These are phyloP conservation scores for Aspergillus costaricaensis DNA, from an alignment of 2,329 filamentous ascomycete species.

Conservation along the genomic window DNA sequence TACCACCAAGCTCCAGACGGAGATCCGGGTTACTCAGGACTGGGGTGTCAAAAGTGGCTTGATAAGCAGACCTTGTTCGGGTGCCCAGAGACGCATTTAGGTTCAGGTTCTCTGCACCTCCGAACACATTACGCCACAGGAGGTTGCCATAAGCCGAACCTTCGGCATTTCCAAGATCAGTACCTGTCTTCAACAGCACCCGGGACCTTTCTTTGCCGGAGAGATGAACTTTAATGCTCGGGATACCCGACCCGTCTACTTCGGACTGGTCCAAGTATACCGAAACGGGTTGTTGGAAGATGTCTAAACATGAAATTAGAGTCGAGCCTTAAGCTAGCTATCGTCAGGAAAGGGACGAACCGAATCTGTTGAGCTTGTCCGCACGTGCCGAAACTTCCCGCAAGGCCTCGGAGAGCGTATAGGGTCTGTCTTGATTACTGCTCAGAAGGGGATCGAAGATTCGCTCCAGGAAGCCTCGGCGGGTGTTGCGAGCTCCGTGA, in stretches of 20 bases:
- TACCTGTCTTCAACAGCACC: slow-evolving; percentile 88
- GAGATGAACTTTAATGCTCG: slow-evolving; percentile 79
- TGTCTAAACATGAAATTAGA: slow-evolving; percentile 57
- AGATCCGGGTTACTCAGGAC: slow-evolving; percentile 82
- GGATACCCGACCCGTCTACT: slow-evolving; percentile 62
- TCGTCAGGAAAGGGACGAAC: slow-evolving; percentile 51
- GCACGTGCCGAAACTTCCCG: slow-evolving; percentile 69
- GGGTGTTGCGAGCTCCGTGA: slow-evolving; percentile 80
- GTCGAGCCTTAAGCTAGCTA: background rate
- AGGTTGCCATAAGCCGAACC: slow-evolving; percentile 90
- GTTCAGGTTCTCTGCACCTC: slow-evolving; percentile 86
- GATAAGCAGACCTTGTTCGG: slow-evolving; percentile 87
- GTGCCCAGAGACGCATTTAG: slow-evolving; percentile 87
- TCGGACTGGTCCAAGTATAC: slow-evolving; percentile 80
- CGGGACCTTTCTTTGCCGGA: slow-evolving; percentile 76
- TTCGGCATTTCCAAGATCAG: slow-evolving; percentile 89
- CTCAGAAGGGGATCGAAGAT: slow-evolving; percentile 77
- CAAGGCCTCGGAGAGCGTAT: slow-evolving; percentile 79
- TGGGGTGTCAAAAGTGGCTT: slow-evolving; percentile 79
- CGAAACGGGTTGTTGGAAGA: slow-evolving; percentile 80
- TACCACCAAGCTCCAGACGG: slow-evolving; percentile 73
- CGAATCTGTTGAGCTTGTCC: slow-evolving; percentile 76
- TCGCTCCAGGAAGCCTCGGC: slow-evolving; percentile 77
- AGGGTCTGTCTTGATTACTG: slow-evolving; percentile 65
- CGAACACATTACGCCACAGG: slow-evolving; percentile 87